Evolutionary conservation across 1,139 yeast species (phyloP), one percentile per base, ranked within the genome.

Genomic region (Diutina pseudorugosa): DNA sequence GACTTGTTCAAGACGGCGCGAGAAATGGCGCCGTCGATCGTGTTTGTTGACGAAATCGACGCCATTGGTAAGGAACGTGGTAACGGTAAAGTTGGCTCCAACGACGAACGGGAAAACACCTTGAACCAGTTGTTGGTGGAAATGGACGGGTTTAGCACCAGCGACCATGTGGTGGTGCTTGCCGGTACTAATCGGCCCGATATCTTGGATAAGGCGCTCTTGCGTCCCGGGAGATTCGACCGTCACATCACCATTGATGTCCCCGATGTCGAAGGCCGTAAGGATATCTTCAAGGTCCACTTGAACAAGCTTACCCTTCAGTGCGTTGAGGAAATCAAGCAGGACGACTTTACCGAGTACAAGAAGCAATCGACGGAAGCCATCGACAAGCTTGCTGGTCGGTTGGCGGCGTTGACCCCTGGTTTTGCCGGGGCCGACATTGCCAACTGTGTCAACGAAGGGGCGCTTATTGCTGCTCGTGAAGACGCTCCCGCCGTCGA

Each of bases 341-440:
- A 72, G 27, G 75, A 71, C 51, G 76, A 72, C 56, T 74, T 72
- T 61, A 65, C 66, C 57, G 80, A 78, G 58, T 71, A 83, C 54
- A 76, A 72, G 59, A 73, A 77, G 51, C 66, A 74, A 54, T 71
- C 75, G 51, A 65, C 70, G 18, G 69, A 69, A 50, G 79, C 80
- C n/a, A 65, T 79, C 47, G 84, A 79, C 48, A 33, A 79, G 53
- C 71, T 84, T 59, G 80, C 84, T 45, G 90, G 90, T 50, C 76
- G 88, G 63, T 71, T 85, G 57, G 83, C 89, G 51, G 88, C 91
- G 2, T 72, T 85, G 61, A 85, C 94, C 1, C 93, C 94, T 0
- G 94, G 94, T 0, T 85, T 85, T 64, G 82, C 90, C 0, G 94
- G 94, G 65, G 94, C 94, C 41, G 94, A 85, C 65, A 85, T 85